Conservation (phyloP, 192 early-diverging fungal species). For the Backusella tuberculispora region DNA sequence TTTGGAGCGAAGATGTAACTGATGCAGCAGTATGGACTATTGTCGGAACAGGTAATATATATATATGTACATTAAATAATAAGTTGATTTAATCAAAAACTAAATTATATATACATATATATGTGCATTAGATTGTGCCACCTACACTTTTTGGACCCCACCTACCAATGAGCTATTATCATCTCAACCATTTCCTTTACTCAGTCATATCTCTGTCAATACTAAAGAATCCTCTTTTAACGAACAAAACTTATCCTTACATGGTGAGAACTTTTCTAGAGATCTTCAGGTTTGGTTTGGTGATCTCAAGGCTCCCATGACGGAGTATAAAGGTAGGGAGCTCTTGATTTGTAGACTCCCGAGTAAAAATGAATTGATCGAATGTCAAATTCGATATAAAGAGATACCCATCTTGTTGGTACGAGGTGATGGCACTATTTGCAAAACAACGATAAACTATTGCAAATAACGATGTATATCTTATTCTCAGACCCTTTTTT, state of each 20-base stretch:
- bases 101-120: slow-evolving; percentile 15
- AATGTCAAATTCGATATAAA: slow-evolving; percentile 14
- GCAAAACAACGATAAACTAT: slow-evolving; percentile 32
- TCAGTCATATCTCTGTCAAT: slow-evolving; percentile 41
- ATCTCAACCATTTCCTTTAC: slow-evolving; percentile 40
- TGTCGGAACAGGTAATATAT: slow-evolving; percentile 72
- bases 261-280: slow-evolving; percentile 70
- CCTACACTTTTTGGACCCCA: slow-evolving; percentile 45
- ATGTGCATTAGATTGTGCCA: slow-evolving; percentile 48
- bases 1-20: slow-evolving; percentile 80
- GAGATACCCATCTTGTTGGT: slow-evolving; percentile 42
- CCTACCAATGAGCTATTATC: not conserved
- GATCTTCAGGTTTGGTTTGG: slow-evolving; percentile 78
- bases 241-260: slow-evolving; percentile 52
- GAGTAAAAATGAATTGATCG: slow-evolving; percentile 28
- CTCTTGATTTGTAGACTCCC: slow-evolving; percentile 50
- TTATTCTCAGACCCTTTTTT: too few species aligned
- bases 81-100: not conserved
- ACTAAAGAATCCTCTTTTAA: slow-evolving; percentile 13
- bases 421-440: slow-evolving; percentile 44
- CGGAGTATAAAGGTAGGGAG: slow-evolving; percentile 54
- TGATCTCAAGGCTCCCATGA: slow-evolving; percentile 55
- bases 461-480: not conserved
- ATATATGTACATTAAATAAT: not conserved
- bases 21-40: slow-evolving; percentile 94